These are phyloP conservation scores for Aureobasidium musti DNA, from an alignment of 2,329 filamentous ascomycete species.

Conservation along the genomic window DNA sequence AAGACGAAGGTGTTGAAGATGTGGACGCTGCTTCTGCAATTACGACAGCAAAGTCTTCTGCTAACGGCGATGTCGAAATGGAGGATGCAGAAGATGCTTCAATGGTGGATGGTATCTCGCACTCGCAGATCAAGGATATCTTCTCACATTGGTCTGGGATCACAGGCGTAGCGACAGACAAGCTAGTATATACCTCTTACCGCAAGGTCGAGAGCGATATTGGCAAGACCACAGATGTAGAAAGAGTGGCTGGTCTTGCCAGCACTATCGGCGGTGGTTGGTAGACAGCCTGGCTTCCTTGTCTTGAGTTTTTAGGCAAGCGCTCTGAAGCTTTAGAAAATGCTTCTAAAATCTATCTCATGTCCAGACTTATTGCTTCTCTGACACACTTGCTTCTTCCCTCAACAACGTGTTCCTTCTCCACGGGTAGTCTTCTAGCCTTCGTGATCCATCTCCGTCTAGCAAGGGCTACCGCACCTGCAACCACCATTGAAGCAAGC, in stretches of 20 bases:
- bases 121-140: conserved; percentile 64
- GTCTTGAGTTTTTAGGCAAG: neutral
- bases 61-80: conserved; percentile 25
- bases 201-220: conserved; percentile 94
- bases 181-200: conserved; percentile 81
- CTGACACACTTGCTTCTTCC: neutral
- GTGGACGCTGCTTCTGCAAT: neutral
- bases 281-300: conserved; percentile 53
- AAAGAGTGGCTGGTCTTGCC: conserved; percentile 83
- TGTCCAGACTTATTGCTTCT: neutral
- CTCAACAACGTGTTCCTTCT: neutral
- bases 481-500: neutral
- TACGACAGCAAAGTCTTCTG: neutral
- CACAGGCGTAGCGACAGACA: conserved; percentile 70
- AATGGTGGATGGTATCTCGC: conserved; percentile 58
- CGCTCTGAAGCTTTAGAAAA: too few species aligned
- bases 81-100: conserved; percentile 9
- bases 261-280: conserved; percentile 92
- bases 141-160: conserved; percentile 74
- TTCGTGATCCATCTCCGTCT: neutral
- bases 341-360: neutral
- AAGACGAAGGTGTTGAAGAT: conserved; percentile 31
- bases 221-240: conserved; percentile 76
- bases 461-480: neutral
- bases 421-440: neutral